A percentile compares a stretch with the other conserved stretches of the same genome.
Evolutionary conservation across 331 rosid species (phyloP).

Genomic region (Acacia concinna): DNA sequence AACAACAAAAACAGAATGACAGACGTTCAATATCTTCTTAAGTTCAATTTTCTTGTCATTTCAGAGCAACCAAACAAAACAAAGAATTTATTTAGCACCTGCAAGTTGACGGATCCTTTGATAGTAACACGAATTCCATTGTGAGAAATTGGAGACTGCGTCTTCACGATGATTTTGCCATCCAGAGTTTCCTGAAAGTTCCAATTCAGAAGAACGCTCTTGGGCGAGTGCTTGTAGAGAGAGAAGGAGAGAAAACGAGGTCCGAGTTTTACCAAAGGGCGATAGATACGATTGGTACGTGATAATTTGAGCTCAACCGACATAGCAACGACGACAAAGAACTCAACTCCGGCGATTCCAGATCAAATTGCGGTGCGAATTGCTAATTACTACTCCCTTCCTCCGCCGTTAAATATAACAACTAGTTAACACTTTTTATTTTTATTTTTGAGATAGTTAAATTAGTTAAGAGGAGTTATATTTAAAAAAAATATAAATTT

Average conservation of each 20-base stretch:
- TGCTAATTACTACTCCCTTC: neutral
- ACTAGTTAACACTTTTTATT: too few relatives aligned
- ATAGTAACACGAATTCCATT: slow-evolving; percentile 67
- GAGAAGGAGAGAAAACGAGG: slow-evolving; percentile 12
- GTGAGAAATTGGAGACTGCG: slow-evolving; percentile 73
- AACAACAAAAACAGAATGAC: neutral
- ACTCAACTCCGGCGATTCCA: neutral
- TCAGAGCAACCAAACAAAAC: slow-evolving; percentile 22
- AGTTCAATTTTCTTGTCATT: slow-evolving; percentile 1
- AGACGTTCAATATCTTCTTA: slow-evolving; percentile 4
- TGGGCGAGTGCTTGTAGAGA: neutral
- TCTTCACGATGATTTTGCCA: slow-evolving; percentile 64
- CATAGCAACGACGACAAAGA: slow-evolving; percentile 40
- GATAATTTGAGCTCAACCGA: slow-evolving; percentile 77
- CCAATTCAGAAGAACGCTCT: slow-evolving; percentile 3
- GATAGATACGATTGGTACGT: slow-evolving; percentile 68
- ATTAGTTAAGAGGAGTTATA: too few relatives aligned
- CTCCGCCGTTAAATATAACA: too few relatives aligned
- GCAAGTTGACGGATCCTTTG: slow-evolving; percentile 82
- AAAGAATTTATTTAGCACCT: slow-evolving; percentile 42
- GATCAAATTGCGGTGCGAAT: neutral
- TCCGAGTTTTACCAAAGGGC: slow-evolving; percentile 59
- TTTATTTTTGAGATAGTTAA: too few relatives aligned
- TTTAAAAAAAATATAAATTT: too few relatives aligned
- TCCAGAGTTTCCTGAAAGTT: slow-evolving; percentile 69